Percentiles rank a stretch among this genome's conserved stretches.
Evolutionary conservation across 306 rosid genomes (phyloP).

Genomic region (Inga leiocalycina): DNA sequence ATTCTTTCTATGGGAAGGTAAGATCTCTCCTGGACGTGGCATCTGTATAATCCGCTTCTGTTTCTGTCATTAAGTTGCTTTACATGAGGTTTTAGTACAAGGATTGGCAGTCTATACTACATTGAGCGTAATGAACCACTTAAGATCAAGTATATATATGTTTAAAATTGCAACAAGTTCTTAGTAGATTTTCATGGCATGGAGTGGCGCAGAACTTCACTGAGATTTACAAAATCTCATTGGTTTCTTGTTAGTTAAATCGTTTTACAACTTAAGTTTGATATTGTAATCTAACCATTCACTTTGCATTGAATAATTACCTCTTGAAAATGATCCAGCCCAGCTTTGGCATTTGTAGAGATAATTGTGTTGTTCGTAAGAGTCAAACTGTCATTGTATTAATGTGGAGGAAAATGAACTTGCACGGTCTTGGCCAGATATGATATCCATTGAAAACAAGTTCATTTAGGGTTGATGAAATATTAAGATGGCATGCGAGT

Average conservation of each 20-base stretch:
- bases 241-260: slow-evolving; percentile 23
- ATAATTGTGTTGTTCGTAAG: neutral
- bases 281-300: neutral
- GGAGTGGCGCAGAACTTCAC: slow-evolving; percentile 6
- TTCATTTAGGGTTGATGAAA: neutral
- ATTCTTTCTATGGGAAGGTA: slow-evolving; percentile 99
- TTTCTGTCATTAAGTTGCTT: slow-evolving; percentile 8
- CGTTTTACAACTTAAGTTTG: slow-evolving; percentile 24
- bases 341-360: neutral
- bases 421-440: slow-evolving; percentile 7
- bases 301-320: neutral
- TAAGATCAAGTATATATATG: slow-evolving; percentile 7
- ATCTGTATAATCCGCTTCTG: slow-evolving; percentile 1
- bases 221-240: slow-evolving; percentile 21
- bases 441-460: slow-evolving; percentile 3
- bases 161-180: neutral
- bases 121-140: slow-evolving; percentile 24
- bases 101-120: neutral
- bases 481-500: neutral
- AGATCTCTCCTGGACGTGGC: slow-evolving; percentile 17
- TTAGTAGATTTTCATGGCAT: neutral
- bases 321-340: neutral
- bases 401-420: neutral
- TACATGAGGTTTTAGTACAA: neutral
- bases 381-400: neutral